A percentile compares a stretch with the other conserved stretches of the same genome.
Evolutionary conservation across 352 stramenopile genomes (phyloP).

Genomic region (Phytophthora ramorum): DNA sequence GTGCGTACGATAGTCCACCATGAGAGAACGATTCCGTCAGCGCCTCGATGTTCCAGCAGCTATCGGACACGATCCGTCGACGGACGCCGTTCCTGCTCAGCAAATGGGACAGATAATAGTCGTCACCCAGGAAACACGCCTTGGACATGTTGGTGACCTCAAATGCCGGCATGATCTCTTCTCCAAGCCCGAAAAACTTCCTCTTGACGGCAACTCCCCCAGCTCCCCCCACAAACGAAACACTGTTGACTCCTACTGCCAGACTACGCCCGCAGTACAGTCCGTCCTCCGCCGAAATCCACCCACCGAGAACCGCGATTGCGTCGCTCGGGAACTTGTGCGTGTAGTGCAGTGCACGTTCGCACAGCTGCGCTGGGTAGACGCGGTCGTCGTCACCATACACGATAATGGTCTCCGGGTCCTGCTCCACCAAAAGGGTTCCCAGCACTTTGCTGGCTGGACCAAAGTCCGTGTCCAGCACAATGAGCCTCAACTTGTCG

Average conservation of each 20-base stretch:
- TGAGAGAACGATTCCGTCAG: slow-evolving; percentile 34
- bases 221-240: slow-evolving; percentile 66
- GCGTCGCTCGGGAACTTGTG: slow-evolving; percentile 56
- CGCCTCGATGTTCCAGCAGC: slow-evolving; percentile 53
- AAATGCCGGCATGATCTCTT: slow-evolving; percentile 45
- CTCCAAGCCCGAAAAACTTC: slow-evolving; percentile 51
- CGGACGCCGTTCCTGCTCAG: slow-evolving; percentile 47
- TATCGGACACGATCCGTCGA: slow-evolving; percentile 56
- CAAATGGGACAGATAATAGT: slow-evolving; percentile 64
- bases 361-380: slow-evolving; percentile 48
- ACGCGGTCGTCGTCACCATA: slow-evolving; percentile 63
- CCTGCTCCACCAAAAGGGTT: slow-evolving; percentile 55
- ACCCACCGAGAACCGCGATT: slow-evolving; percentile 55
- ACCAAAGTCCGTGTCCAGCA: slow-evolving; percentile 63
- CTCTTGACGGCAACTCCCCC: slow-evolving; percentile 54
- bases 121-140: slow-evolving; percentile 56
- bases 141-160: slow-evolving; percentile 53
- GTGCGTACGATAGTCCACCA: slow-evolving; percentile 40
- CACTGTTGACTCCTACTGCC: slow-evolving; percentile 53
- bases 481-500: slow-evolving; percentile 38
- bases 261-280: slow-evolving; percentile 63
- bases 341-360: slow-evolving; percentile 50
- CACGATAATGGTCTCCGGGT: slow-evolving; percentile 66
- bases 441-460: slow-evolving; percentile 63
- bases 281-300: slow-evolving; percentile 55